These are phyloP conservation scores for Penicillium sp. DNA, from an alignment of 2,329 filamentous ascomycete genomes.

Conservation along the genomic window DNA sequence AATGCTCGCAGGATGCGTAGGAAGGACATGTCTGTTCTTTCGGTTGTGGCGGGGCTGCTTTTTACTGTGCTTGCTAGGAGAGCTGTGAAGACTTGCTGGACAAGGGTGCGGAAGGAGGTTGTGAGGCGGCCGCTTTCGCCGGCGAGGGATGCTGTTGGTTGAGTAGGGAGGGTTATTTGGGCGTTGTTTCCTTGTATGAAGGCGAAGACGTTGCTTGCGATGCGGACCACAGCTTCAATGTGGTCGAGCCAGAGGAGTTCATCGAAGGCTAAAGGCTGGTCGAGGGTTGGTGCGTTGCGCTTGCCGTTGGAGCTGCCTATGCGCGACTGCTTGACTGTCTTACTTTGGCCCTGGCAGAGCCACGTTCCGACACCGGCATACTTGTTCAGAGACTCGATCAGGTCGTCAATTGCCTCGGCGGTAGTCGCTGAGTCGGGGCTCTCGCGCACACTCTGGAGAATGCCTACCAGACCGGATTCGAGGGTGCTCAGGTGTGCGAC, in stretches of 20 bases:
- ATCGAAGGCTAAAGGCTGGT: conserved; percentile 59
- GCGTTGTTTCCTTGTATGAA: conserved; percentile 47
- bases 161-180: conserved; percentile 15
- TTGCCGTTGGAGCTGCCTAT: conserved; percentile 35
- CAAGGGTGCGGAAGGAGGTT: conserved; percentile 69
- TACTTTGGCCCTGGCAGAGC: conserved; percentile 86
- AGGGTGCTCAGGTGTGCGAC: conserved; percentile 77
- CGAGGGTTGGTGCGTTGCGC: conserved; percentile 47
- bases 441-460: conserved; percentile 63
- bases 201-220: conserved; percentile 64
- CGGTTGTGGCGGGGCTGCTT: conserved; percentile 30
- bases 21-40: conserved; percentile 68
- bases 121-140: conserved; percentile 52
- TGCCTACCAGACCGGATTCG: conserved; percentile 72
- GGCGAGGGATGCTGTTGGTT: conserved; percentile 16
- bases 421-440: conserved; percentile 58
- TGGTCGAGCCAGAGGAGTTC: conserved; percentile 67
- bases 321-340: conserved; percentile 49
- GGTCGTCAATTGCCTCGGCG: conserved; percentile 67
- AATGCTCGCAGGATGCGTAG: conserved; percentile 87
- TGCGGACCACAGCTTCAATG: conserved; percentile 60
- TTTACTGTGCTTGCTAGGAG: conserved; percentile 73
- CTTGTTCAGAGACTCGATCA: conserved; percentile 78
- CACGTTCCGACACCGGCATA: conserved; percentile 92
- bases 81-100: conserved; percentile 88